These are phyloP conservation scores for Aspergillus sergii DNA, from an alignment of 2,329 filamentous ascomycete species.

Conservation along the genomic window DNA sequence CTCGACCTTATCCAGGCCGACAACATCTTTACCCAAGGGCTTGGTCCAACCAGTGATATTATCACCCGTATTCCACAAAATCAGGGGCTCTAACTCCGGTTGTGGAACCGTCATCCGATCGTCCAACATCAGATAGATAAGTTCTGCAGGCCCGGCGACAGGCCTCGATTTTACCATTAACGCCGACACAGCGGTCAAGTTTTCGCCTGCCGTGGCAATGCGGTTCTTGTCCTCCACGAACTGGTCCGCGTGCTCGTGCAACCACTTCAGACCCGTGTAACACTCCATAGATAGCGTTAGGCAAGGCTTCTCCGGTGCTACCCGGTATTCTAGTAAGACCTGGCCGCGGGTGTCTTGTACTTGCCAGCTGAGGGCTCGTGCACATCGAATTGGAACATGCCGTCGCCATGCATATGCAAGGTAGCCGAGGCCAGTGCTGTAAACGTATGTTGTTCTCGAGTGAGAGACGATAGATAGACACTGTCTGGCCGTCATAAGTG, in stretches of 20 bases:
- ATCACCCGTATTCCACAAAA: slow-evolving; percentile 40
- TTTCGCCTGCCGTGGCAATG: slow-evolving; percentile 48
- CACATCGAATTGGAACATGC: slow-evolving; percentile 25
- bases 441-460: slow-evolving; percentile 9
- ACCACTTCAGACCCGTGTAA: slow-evolving; percentile 39
- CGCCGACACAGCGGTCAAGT: slow-evolving; percentile 43
- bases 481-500: slow-evolving; percentile 24
- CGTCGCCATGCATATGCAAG: slow-evolving; percentile 31
- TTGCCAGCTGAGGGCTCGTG: slow-evolving; percentile 11
- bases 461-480: slow-evolving; percentile 22
- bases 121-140: slow-evolving; percentile 54
- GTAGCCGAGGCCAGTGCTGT: slow-evolving; percentile 18
- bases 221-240: slow-evolving; percentile 45
- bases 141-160: slow-evolving; percentile 37
- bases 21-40: slow-evolving; percentile 38
- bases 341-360: slow-evolving; percentile 23
- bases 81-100: slow-evolving; percentile 35
- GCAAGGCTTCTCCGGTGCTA: slow-evolving; percentile 28
- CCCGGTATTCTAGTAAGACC: slow-evolving; percentile 30
- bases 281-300: slow-evolving; percentile 28
- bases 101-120: slow-evolving; percentile 40
- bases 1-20: slow-evolving; percentile 37
- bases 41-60: slow-evolving; percentile 48
- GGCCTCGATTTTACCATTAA: slow-evolving; percentile 41
- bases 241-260: slow-evolving; percentile 39